A percentile compares a stretch with the other conserved stretches of the same genome.
These are phyloP conservation scores for Euphorbia peplus DNA, from an alignment of 345 rosid genomes.

Conservation along the genomic window DNA sequence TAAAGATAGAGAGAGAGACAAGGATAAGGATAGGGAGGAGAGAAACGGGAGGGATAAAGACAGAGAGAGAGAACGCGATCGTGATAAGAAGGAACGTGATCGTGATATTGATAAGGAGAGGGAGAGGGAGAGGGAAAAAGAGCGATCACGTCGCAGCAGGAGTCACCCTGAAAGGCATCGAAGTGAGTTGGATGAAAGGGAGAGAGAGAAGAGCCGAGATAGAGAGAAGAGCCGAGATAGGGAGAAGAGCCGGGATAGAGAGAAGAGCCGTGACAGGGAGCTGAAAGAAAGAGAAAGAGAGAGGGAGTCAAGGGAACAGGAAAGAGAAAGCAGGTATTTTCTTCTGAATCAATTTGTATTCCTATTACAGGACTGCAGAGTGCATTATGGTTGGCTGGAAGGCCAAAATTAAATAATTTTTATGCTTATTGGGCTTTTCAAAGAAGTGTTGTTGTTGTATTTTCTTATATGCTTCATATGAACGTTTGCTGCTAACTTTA, in stretches of 20 bases:
- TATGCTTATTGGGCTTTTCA: neutral
- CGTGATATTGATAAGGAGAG: constrained; percentile 37
- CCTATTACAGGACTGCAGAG: neutral
- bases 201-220: constrained; percentile 41
- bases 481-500: neutral
- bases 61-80: constrained; percentile 34
- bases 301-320: constrained; percentile 57
- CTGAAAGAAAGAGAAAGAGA: constrained; percentile 65
- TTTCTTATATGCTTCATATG: neutral
- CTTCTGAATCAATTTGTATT: neutral
- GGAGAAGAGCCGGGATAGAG: constrained; percentile 57
- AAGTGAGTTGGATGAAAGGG: constrained; percentile 40
- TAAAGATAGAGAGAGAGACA: constrained; percentile 40
- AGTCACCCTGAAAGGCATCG: constrained; percentile 58
- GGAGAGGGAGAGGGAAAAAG: constrained; percentile 46
- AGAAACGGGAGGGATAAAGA: constrained; percentile 46
- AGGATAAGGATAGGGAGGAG: constrained; percentile 38
- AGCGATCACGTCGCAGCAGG: constrained; percentile 46
- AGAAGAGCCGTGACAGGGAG: constrained; percentile 43
- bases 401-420: neutral
- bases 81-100: constrained; percentile 30
- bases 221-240: constrained; percentile 10
- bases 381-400: neutral
- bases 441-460: neutral
- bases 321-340: constrained; percentile 73